phyloP scores from a whole-genome alignment of 345 rosid species.

The Barbarea vulgaris region DNA sequence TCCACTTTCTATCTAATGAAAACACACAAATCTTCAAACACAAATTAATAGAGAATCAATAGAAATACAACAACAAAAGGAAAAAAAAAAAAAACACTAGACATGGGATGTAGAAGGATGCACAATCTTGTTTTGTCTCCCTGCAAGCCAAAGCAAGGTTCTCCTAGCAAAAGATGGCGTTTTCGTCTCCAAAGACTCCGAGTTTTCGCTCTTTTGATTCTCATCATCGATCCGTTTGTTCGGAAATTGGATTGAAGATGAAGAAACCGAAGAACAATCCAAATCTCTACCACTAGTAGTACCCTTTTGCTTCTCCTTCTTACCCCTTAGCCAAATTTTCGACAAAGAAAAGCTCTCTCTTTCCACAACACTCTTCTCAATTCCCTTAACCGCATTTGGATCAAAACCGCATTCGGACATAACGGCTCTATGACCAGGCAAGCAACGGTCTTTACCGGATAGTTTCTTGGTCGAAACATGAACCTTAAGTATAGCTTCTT shows the following conservation, averaged over 20 bases:
- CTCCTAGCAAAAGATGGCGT: slow-evolving; percentile 92
- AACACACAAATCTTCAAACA: slow-evolving; percentile 1
- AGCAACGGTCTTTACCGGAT: slow-evolving; percentile 8
- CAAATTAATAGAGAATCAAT: background rate
- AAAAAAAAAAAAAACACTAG: background rate
- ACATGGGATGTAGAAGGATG: slow-evolving; percentile 59
- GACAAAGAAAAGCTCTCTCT: slow-evolving; percentile 92
- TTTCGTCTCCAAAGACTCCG: slow-evolving; percentile 42
- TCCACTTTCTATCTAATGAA: slow-evolving; percentile 15
- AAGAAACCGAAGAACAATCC: slow-evolving; percentile 36
- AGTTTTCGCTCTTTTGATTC: slow-evolving; percentile 25
- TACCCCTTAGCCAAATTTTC: slow-evolving; percentile 82
- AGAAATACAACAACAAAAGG: background rate
- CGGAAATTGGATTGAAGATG: slow-evolving; percentile 40
- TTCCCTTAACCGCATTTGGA: slow-evolving; percentile 33
- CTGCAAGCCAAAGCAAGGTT: slow-evolving; percentile 82
- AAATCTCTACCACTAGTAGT: slow-evolving; percentile 3
- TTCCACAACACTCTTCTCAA: slow-evolving; percentile 52
- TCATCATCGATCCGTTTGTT: background rate
- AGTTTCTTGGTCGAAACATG: slow-evolving; percentile 39
- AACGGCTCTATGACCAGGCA: slow-evolving; percentile 2
- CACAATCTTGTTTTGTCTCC: slow-evolving; percentile 81
- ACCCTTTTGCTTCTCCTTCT: slow-evolving; percentile 47
- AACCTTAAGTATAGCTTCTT: slow-evolving; percentile 56
- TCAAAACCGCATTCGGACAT: slow-evolving; percentile 25